Evolutionary conservation across 805 yeast genomes (phyloP), one percentile per base, ranked within the genome.

Genomic region (Kockiozyma suomiensis): DNA sequence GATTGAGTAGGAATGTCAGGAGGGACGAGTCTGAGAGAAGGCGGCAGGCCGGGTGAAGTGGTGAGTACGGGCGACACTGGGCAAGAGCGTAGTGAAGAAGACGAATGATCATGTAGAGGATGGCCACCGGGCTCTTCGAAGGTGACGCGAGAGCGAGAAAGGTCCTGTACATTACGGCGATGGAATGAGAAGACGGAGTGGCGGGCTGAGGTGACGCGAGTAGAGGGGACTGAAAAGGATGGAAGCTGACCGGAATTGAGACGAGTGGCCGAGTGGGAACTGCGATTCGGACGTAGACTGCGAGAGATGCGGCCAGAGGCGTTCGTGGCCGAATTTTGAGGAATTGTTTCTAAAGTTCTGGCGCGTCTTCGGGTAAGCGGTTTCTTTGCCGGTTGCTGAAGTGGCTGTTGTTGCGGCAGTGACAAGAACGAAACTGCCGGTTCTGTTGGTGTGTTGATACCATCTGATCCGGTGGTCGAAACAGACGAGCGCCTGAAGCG

Each of bases 301-400:
- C 48, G 47, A 19, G 33, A 46, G 19, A n/a, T 15, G 21, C 48
- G 55, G 10, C 28, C 15, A 17, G 25, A 46, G 6, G 35, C 13
- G 23, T 13, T 12, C 26, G 62, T 33, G 2, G 59, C 50, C 32
- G 61, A 21, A 49, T 61, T 61, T 50, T 61, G 65, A 5, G 62
- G 63, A 15, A 62, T 62, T 21, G 66, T 62, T 25, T 62, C 66
- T 45, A 62, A 56, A n/a, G 66, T 62, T 7, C 61, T 50, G 13
- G 66, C 66, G 45, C 66, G 61, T 26, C 61, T 46, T 12, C 66
- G 65, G 45, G 42, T 61, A 37, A 26, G 21, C 32, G 4, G 25
- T 21, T 41, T 41, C 28, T 41, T 19, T 21, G 46, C 25, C 19
- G 42, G 42, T 4, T n/a, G 21, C 21, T 38, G 42, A 2, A 17